phyloP scores from a whole-genome alignment of 805 yeast genomes.

The Suhomyces emberorum region DNA sequence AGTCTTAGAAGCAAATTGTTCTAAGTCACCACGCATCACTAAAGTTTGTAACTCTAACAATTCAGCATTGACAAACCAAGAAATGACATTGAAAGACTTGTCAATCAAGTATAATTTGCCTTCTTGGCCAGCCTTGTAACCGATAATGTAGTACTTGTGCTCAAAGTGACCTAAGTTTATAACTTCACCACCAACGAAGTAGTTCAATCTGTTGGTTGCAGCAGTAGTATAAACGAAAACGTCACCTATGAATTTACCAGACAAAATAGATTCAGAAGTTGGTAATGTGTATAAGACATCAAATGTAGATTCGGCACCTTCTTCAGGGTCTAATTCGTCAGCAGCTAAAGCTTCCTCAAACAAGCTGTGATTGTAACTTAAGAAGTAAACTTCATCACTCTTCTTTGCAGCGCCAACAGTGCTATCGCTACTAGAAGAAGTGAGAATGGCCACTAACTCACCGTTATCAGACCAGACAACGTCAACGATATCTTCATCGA shows the following conservation, averaged over 20 bases:
- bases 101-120: constrained; percentile 88
- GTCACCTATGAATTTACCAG: constrained; percentile 97
- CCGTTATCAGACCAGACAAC: constrained; percentile 94
- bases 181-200: constrained; percentile 90
- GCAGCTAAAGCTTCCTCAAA: constrained; percentile 60
- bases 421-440: constrained; percentile 24
- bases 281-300: constrained; percentile 79
- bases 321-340: constrained; percentile 66
- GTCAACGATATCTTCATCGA: constrained; percentile 66
- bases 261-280: constrained; percentile 64
- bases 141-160: constrained; percentile 78
- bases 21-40: constrained; percentile 91
- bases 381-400: constrained; percentile 68
- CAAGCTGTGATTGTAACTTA: constrained; percentile 66
- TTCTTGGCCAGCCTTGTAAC: constrained; percentile 81
- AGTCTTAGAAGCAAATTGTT: constrained; percentile 44
- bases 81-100: constrained; percentile 77
- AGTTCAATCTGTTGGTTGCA: constrained; percentile 79
- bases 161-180: constrained; percentile 93
- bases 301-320: constrained; percentile 85
- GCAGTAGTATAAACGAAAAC: constrained; percentile 89
- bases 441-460: constrained; percentile 73
- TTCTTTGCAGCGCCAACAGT: constrained; percentile 34
- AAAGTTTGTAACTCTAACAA: constrained; percentile 95
- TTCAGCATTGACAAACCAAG: constrained; percentile 77